Base-by-base conservation (phyloP, 495 filamentous ascomycete genomes). In the Peziza echinospora region DNA sequence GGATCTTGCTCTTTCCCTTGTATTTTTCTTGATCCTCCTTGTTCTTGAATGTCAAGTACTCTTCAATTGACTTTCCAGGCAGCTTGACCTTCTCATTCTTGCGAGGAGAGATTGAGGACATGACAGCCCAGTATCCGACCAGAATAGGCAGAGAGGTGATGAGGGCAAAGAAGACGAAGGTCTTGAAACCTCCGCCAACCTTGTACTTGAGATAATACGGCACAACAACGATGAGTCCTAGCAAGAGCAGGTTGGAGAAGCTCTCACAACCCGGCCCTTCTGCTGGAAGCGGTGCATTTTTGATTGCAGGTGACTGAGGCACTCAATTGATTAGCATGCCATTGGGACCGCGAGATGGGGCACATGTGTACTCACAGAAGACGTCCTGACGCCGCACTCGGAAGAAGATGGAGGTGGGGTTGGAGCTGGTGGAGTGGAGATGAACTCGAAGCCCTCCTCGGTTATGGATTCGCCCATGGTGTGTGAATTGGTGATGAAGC, bases 41-140 rank as follows among this genome's bases (percentile, higher is more conserved):
- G 49, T 76, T 80, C 66, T 83, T 79, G 70, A 92, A 92, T 34
- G 72, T 74, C 52, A 92, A 70, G 62, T 91, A 91, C 63, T 82
- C 70, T 62, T 89, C 82, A 49, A 92, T 68, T 25, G 81, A 79
- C 46, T 76, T 79, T 51, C 82, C 83, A 41, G 83, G 78, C 47
- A 71, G 68, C 50, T 64, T 76, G 56, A 70, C 83, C 59, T 86
- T 87, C 59, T 84, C 78, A 53, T 79, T 86, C 61, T 70, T 80
- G 52, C 81, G 76, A 2, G 82, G 78, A 26, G 75, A 76, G 53
- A 73, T 67, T 52, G 64, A 62, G 13, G 83, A 87, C 30, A 65
- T 60, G 45, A 71, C 54, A 51, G 75, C 66, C 83, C 83, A 91
- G 66, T 77, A 85, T 37, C 57, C 70, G 43, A 71, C 67, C 19